Evolutionary conservation across 148 eudicot genomes (phyloP).

Genomic region (Nepenthes mirabilis): DNA sequence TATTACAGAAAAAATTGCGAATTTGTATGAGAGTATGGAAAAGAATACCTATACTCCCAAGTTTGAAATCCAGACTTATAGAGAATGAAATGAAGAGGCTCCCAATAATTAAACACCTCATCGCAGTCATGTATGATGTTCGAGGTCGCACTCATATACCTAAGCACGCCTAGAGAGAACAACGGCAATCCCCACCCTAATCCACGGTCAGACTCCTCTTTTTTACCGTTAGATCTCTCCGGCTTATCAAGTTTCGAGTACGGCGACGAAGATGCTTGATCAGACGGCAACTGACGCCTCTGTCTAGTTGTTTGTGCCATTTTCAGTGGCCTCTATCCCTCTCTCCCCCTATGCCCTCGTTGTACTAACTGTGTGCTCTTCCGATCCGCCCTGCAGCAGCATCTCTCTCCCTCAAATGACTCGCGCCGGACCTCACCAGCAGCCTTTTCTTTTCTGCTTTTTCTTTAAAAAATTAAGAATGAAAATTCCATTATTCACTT

Average conservation of each 20-base stretch:
- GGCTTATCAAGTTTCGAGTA: constrained; percentile 70
- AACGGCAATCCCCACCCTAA: constrained; percentile 58
- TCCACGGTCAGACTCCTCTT: constrained; percentile 26
- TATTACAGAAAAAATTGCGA: neutral
- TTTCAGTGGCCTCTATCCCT: constrained; percentile 1
- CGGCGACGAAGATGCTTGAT: constrained; percentile 24
- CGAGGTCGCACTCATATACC: constrained; percentile 84
- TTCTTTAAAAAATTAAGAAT: no score
- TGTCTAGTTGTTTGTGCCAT: constrained; percentile 57
- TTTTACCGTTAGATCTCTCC: constrained; percentile 20
- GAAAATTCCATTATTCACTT: no score
- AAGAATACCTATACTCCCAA: constrained; percentile 85
- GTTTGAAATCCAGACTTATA: constrained; percentile 91
- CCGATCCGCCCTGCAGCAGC: no score
- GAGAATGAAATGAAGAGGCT: constrained; percentile 80
- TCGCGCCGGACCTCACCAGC: no score
- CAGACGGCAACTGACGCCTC: constrained; percentile 38
- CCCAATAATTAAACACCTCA: constrained; percentile 98
- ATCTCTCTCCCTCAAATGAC: no score
- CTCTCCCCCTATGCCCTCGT: no score
- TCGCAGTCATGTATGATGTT: constrained; percentile 96
- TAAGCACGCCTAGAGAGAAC: constrained; percentile 48
- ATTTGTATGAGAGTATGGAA: neutral
- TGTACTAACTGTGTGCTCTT: no score
- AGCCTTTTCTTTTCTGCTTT: no score